These are phyloP conservation scores for Aphanomyces euteiches DNA, from an alignment of 352 stramenopile genomes.

Conservation along the genomic window DNA sequence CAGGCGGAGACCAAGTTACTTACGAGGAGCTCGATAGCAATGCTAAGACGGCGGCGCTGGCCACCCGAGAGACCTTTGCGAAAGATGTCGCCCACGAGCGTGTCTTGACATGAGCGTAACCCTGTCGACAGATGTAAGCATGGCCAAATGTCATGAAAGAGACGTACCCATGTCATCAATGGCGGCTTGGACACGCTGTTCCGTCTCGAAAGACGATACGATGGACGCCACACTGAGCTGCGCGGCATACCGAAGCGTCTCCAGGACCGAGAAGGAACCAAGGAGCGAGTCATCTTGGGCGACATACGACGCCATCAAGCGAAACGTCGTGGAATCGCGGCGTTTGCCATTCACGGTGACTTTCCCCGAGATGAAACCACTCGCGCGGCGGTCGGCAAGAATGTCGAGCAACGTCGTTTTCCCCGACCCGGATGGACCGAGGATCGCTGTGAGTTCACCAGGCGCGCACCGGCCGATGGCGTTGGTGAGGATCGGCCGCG, in stretches of 20 bases:
- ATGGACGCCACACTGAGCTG: constrained; percentile 49
- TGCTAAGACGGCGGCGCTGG: constrained; percentile 70
- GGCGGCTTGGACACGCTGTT: constrained; percentile 42
- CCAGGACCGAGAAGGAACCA: constrained; percentile 58
- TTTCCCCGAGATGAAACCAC: constrained; percentile 39
- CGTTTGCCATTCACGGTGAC: constrained; percentile 53
- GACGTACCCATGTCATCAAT: constrained; percentile 51
- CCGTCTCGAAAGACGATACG: constrained; percentile 35
- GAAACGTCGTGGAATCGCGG: constrained; percentile 42
- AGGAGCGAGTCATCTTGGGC: constrained; percentile 61
- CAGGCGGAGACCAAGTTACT: no score
- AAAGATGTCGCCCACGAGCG: constrained; percentile 77
- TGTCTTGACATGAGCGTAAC: constrained; percentile 43
- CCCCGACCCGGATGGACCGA: constrained; percentile 33
- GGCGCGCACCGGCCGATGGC: constrained; percentile 32
- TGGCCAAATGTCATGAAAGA: not conserved
- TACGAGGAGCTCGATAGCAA: constrained; percentile 71
- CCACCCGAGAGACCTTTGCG: constrained; percentile 79
- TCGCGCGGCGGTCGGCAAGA: constrained; percentile 54
- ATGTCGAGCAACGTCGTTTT: constrained; percentile 37
- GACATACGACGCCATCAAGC: constrained; percentile 55
- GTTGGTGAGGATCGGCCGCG: constrained; percentile 33
- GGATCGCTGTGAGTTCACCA: constrained; percentile 32
- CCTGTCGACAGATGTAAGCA: not conserved
- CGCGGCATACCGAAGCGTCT: constrained; percentile 63